A percentile compares a stretch with the other conserved stretches of the same genome.
Evolutionary conservation across 176 grass and related monocot genomes (phyloP).

Genomic region (Oryza glaberrima): DNA sequence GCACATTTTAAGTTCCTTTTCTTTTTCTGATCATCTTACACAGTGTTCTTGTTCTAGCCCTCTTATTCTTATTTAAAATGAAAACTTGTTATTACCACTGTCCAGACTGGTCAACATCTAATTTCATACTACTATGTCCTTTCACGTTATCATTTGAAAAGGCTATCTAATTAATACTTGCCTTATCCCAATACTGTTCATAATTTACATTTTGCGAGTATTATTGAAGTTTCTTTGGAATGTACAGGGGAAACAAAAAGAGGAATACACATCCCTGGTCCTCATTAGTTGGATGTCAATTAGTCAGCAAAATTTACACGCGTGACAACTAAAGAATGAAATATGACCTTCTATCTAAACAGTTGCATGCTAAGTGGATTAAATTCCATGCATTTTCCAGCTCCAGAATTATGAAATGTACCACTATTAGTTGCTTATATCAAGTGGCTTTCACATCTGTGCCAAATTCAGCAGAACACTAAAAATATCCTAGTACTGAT

Average conservation of each 20-base stretch:
- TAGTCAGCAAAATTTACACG: background rate
- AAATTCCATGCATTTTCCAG: background rate
- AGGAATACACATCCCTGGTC: background rate
- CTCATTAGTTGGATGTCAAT: background rate
- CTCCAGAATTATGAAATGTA: conserved; percentile 4
- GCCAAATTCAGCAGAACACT: background rate
- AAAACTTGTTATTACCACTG: background rate
- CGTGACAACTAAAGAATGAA: background rate
- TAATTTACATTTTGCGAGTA: background rate
- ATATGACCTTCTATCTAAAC: background rate
- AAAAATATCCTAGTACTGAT: background rate
- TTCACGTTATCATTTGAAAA: conserved; percentile 3
- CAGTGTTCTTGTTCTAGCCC: background rate
- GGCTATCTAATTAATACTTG: background rate
- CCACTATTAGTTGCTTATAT: conserved; percentile 19
- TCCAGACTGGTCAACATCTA: background rate
- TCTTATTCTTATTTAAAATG: background rate
- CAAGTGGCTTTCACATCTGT: background rate
- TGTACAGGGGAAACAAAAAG: background rate
- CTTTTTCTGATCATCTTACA: background rate
- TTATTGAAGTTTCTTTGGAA: background rate
- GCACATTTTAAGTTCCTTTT: background rate
- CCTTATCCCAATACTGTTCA: background rate
- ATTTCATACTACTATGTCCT: background rate
- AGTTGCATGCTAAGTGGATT: background rate